A percentile compares a stretch with the other conserved stretches of the same genome.
These are phyloP conservation scores for Malassezia pachydermatis DNA, from an alignment of 1,284 basidiomycete genomes.

Conservation along the genomic window DNA sequence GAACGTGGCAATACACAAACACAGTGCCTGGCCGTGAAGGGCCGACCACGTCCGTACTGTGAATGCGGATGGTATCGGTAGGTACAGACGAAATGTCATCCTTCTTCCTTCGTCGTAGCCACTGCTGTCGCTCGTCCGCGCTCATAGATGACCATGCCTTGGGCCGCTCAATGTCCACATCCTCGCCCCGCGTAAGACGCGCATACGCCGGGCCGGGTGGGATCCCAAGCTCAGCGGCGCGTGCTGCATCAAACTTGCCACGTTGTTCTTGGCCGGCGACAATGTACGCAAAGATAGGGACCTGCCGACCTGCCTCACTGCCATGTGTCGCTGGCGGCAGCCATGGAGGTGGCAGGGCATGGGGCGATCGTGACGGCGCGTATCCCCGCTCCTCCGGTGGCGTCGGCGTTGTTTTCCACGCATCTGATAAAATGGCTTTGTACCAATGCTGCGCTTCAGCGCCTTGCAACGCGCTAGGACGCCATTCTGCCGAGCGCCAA, in stretches of 20 bases:
- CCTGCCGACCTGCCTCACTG: constrained; percentile 16
- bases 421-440: not conserved
- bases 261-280: constrained; percentile 65
- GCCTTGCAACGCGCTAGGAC: constrained; percentile 1
- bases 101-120: constrained; percentile 22
- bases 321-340: constrained; percentile 3
- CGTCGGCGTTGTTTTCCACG: constrained; percentile 5
- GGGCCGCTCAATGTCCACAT: constrained; percentile 49
- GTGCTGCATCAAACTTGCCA: constrained; percentile 71
- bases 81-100: constrained; percentile 43
- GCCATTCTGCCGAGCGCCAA: constrained; percentile 21
- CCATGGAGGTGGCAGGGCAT: constrained; percentile 4
- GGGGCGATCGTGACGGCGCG: constrained; percentile 3
- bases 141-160: constrained; percentile 23
- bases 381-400: constrained; percentile 3
- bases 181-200: constrained; percentile 50
- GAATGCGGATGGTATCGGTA: constrained; percentile 22
- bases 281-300: constrained; percentile 55
- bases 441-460: constrained; percentile 6
- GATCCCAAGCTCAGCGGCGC: constrained; percentile 61
- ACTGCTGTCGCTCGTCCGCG: constrained; percentile 19
- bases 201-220: constrained; percentile 54
- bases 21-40: constrained; percentile 58
- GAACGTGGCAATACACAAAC: constrained; percentile 53
- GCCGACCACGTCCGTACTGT: constrained; percentile 51